These are phyloP conservation scores for Nemania abortiva DNA, from an alignment of 2,329 filamentous ascomycete species.

Conservation along the genomic window DNA sequence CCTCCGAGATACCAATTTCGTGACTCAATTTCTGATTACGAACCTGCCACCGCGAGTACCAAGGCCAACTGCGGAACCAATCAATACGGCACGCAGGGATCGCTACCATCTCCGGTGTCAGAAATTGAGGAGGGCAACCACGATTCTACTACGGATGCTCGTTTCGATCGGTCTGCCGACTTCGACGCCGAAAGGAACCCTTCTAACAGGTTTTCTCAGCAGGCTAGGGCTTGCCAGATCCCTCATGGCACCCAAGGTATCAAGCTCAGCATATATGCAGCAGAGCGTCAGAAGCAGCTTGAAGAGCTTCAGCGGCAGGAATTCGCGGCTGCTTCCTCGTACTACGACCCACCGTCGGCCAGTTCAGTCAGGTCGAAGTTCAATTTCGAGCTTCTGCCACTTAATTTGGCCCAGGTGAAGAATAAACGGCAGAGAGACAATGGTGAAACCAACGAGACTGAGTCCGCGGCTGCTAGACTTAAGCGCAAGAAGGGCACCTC, in stretches of 20 bases:
- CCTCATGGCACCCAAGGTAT: constrained; percentile 4
- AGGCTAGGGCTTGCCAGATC: background rate
- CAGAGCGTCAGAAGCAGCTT: constrained; percentile 10
- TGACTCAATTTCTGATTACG: constrained; percentile 48
- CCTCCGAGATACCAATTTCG: constrained; percentile 49
- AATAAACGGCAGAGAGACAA: constrained; percentile 46
- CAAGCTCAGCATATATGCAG: constrained; percentile 15
- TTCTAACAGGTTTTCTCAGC: background rate
- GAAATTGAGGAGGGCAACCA: constrained; percentile 5
- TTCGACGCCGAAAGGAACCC: constrained; percentile 14
- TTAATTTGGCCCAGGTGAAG: constrained; percentile 43
- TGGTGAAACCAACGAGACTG: constrained; percentile 46
- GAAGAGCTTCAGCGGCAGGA: constrained; percentile 20
- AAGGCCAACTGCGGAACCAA: constrained; percentile 33
- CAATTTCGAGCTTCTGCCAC: constrained; percentile 47
- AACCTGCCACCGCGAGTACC: constrained; percentile 32
- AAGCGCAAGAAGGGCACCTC: constrained; percentile 33
- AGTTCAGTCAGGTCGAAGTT: constrained; percentile 44
- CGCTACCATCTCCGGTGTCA: constrained; percentile 15
- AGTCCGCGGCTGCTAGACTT: constrained; percentile 33
- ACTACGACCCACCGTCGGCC: constrained; percentile 30
- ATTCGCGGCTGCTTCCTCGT: constrained; percentile 28
- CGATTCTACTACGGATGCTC: constrained; percentile 1
- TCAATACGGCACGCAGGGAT: constrained; percentile 20
- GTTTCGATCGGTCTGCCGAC: constrained; percentile 18